Percentiles rank a stretch among this genome's conserved stretches.
Evolutionary conservation across 306 rosid genomes (phyloP).

Genomic region (Delonix regia): DNA sequence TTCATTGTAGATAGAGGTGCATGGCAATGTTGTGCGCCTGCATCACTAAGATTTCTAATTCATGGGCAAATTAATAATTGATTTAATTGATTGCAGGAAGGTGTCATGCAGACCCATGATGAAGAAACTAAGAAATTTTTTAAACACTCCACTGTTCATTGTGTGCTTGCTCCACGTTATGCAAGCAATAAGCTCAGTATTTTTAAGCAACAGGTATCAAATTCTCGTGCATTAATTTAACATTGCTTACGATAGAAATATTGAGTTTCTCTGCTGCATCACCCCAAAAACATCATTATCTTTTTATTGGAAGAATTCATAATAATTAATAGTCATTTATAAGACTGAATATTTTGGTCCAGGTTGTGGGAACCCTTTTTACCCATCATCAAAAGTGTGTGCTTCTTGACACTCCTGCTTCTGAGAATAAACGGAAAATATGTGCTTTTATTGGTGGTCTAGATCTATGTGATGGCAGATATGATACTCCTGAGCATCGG

Average conservation of each 20-base stretch:
- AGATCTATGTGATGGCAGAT: constrained; percentile 80
- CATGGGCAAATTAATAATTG: constrained; percentile 1
- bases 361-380: constrained; percentile 85
- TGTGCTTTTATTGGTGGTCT: constrained; percentile 77
- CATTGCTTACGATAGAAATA: constrained; percentile 11
- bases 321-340: neutral
- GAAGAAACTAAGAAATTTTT: constrained; percentile 74
- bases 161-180: constrained; percentile 78
- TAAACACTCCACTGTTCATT: constrained; percentile 72
- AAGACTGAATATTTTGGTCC: constrained; percentile 38
- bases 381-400: constrained; percentile 86
- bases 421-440: constrained; percentile 62
- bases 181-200: constrained; percentile 85
- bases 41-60: constrained; percentile 12
- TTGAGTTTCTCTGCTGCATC: neutral
- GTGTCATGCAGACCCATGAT: constrained; percentile 83
- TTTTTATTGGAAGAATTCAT: constrained; percentile 6
- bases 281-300: neutral
- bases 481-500: constrained; percentile 79
- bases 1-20: constrained; percentile 18
- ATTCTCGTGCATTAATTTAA: constrained; percentile 18
- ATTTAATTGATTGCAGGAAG: constrained; percentile 58
- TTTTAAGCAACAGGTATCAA: constrained; percentile 77
- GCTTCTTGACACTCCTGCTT: constrained; percentile 61
- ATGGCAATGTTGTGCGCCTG: constrained; percentile 8